Conservation (phyloP, 192 early-diverging fungal genomes). For the Diversispora eburnea region DNA sequence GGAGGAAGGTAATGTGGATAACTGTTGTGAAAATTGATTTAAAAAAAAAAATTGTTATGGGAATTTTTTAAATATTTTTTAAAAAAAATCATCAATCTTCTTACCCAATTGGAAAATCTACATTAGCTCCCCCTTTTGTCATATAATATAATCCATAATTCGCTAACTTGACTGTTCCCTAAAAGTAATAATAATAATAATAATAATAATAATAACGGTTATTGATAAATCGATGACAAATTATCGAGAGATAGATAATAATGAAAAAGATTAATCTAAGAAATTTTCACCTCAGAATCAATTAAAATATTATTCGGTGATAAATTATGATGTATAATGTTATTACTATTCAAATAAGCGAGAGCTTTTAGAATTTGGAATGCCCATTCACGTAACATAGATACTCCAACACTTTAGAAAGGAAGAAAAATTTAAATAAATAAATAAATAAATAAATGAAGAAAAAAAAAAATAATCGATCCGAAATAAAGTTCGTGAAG, state of each 20-base stretch:
- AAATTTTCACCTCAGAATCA: constrained; percentile 41
- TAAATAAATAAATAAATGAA: not conserved
- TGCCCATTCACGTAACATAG: constrained; percentile 43
- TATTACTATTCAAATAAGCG: constrained; percentile 44
- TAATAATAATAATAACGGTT: no score
- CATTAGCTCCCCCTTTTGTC: constrained; percentile 50
- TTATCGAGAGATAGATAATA: no score
- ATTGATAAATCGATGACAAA: not conserved
- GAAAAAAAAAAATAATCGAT: not conserved
- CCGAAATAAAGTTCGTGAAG: not conserved
- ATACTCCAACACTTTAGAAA: constrained; percentile 29
- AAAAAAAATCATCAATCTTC: not conserved
- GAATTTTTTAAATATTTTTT: not conserved
- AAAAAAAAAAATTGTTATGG: constrained; percentile 38
- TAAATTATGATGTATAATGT: constrained; percentile 47
- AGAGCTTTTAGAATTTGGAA: constrained; percentile 52
- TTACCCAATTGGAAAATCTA: constrained; percentile 61
- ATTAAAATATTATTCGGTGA: constrained; percentile 47
- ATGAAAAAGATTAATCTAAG: not conserved
- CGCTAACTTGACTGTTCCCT: constrained; percentile 46
- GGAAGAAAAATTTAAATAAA: not conserved
- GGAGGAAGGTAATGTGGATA: constrained; percentile 26
- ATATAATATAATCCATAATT: constrained; percentile 60
- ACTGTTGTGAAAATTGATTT: constrained; percentile 16
- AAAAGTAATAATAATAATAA: not conserved